phyloP scores from a whole-genome alignment of 768 basidiomycete species.

The Psilocybe sp. region DNA sequence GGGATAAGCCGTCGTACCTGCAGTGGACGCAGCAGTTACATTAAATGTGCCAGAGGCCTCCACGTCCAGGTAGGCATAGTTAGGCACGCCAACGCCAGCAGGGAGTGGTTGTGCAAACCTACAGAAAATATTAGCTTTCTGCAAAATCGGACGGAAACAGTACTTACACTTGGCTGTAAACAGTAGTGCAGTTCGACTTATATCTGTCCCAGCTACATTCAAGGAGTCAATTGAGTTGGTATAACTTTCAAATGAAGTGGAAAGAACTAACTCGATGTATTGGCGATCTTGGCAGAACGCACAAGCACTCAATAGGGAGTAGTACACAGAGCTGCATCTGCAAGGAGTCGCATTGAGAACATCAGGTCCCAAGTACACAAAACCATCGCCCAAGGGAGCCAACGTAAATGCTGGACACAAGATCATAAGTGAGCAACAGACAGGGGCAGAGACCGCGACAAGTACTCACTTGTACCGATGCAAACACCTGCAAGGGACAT shows the following conservation, averaged over 20 bases:
- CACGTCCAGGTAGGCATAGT: conserved; percentile 48
- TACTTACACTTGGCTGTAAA: conserved; percentile 33
- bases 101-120: conserved; percentile 41
- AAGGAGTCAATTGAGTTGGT: not conserved
- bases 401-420: conserved; percentile 30
- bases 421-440: not conserved
- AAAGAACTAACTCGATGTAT: conserved; percentile 27
- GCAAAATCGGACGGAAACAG: not conserved
- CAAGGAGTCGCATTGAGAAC: conserved; percentile 35
- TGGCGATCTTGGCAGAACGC: conserved; percentile 40
- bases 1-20: conserved; percentile 17
- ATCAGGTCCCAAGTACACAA: conserved; percentile 37
- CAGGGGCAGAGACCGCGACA: not conserved
- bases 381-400: conserved; percentile 22
- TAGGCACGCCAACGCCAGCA: conserved; percentile 37
- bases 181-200: conserved; percentile 41
- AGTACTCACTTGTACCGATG: conserved; percentile 29
- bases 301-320: conserved; percentile 52
- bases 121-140: not conserved
- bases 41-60: conserved; percentile 35
- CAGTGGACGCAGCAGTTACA: conserved; percentile 23
- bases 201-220: conserved; percentile 45
- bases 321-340: conserved; percentile 50
- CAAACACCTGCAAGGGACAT: conserved; percentile 40
- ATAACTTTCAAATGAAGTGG: not conserved